Conservation (phyloP, 2,329 filamentous ascomycete species). For the Rosellinia necatrix region DNA sequence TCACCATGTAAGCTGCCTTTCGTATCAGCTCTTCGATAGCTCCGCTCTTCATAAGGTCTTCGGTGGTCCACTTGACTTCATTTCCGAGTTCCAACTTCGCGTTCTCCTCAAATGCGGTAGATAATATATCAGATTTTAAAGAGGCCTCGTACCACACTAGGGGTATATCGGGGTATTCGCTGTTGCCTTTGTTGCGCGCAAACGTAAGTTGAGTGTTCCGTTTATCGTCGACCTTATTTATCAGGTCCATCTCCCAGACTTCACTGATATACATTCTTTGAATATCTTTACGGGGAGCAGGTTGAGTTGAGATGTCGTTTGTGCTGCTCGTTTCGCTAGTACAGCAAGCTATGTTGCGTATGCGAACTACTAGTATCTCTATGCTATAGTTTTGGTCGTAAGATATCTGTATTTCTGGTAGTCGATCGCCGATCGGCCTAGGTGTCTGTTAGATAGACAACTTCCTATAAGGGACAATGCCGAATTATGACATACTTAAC, state of each 20-base stretch:
- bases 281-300: background rate
- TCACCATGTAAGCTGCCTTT: slow-evolving; percentile 32
- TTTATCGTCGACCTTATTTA: background rate
- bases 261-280: slow-evolving; percentile 36
- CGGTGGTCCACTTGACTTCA: slow-evolving; percentile 33
- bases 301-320: background rate
- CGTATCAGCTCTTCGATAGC: slow-evolving; percentile 32
- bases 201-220: slow-evolving; percentile 17
- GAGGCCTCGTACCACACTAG: slow-evolving; percentile 36
- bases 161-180: slow-evolving; percentile 14
- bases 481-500: slow-evolving; percentile 33
- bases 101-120: slow-evolving; percentile 35
- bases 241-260: slow-evolving; percentile 35
- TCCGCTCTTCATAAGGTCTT: slow-evolving; percentile 29
- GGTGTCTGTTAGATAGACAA: background rate
- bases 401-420: slow-evolving; percentile 32
- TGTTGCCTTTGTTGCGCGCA: slow-evolving; percentile 2
- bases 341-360: slow-evolving; percentile 35
- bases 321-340: background rate
- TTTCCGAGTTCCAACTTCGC: slow-evolving; percentile 33
- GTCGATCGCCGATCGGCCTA: slow-evolving; percentile 26
- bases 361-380: slow-evolving; percentile 30
- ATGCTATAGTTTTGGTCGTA: slow-evolving; percentile 30
- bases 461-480: background rate
- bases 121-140: slow-evolving; percentile 31